Conservation (phyloP, 2,329 filamentous ascomycete genomes). For the Cadophora sp. region DNA sequence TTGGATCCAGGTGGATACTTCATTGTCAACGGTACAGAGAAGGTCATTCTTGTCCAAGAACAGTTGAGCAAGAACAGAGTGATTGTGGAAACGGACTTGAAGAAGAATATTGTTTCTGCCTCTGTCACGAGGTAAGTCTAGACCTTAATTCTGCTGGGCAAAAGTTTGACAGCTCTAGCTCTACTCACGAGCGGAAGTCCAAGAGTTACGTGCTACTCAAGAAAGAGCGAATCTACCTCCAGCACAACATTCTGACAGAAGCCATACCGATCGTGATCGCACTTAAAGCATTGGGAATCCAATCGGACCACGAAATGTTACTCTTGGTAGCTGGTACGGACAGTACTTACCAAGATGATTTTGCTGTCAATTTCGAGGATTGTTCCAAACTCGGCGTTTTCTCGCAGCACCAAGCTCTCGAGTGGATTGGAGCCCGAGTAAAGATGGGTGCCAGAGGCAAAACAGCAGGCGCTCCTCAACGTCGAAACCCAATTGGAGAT, state of each 20-base stretch:
- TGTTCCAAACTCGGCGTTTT: conserved; percentile 82
- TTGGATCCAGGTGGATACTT: conserved; percentile 98
- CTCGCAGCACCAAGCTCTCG: conserved; percentile 93
- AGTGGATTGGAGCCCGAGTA: conserved; percentile 86
- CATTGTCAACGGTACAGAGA: conserved; percentile 96
- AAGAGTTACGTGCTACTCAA: conserved; percentile 96
- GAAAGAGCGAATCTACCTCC: conserved; percentile 87
- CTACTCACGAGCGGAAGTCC: conserved; percentile 95
- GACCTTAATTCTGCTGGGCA: neutral
- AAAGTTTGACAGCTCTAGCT: conserved; percentile 59
- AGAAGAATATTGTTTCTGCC: conserved; percentile 92
- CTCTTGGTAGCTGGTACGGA: conserved; percentile 89
- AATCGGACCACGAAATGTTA: conserved; percentile 94
- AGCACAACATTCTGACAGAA: conserved; percentile 92
- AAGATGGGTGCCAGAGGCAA: conserved; percentile 78
- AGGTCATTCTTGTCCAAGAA: conserved; percentile 98
- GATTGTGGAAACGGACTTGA: conserved; percentile 91
- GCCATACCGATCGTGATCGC: conserved; percentile 95
- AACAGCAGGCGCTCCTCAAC: conserved; percentile 57
- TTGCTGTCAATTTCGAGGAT: conserved; percentile 94
- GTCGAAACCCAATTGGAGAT: conserved; percentile 86
- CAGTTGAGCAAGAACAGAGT: conserved; percentile 99
- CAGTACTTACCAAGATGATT: conserved; percentile 90
- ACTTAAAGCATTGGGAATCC: conserved; percentile 90
- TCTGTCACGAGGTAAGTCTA: conserved; percentile 77